Base-by-base conservation (phyloP, 176 grass and related monocot genomes). In the Areca catechu region DNA sequence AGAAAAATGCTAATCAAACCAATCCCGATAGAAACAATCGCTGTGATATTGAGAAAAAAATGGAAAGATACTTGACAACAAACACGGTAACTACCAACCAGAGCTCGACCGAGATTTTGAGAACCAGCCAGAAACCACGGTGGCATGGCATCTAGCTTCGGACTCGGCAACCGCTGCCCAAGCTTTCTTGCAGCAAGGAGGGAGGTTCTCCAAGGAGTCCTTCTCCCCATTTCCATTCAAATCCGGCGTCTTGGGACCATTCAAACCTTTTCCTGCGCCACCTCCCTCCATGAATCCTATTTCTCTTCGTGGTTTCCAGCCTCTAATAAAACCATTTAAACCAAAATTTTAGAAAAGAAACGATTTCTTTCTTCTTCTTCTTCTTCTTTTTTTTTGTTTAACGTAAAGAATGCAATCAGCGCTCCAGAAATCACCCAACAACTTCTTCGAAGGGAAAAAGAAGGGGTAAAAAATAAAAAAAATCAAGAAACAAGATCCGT, bases 51-150 rank as follows among this genome's bases (percentile, higher is more conserved):
- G 27, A 29, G n/a, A n/a, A n/a, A 29, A 29, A 37, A 43, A 43
- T 3, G 14, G 9, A 43, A 5, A 43, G 34, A 43, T 43, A 43
- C 3, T 50, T 24, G 2, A 22, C 10, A 5, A 24, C 1, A 20
- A 49, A 17, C 22, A 5, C 18, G 15, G 22, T 48, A 48, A 62
- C 18, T 16, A 48, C 24, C 4, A 69, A 85, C 74, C 73, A 27
- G 16, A 69, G 25, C 47, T 22, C 6, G 73, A 74, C 22, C 51
- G 70, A 1, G 94, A 61, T 66, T 88, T 72, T 0, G 88, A 88
- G 88, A 98, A 92, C 94, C 94, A 98, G 6, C 94, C 94, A 0
- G 88, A 82, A 52, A 98, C 94, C 6, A 98, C 88, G 0, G 84
- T 98, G 25, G 84, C 83, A 70, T 98, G 88, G 70, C 94, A 98